Evolutionary conservation across 2,329 filamentous ascomycete genomes (phyloP), one percentile per base, ranked within the genome.

Genomic region (Fusarium sp.): DNA sequence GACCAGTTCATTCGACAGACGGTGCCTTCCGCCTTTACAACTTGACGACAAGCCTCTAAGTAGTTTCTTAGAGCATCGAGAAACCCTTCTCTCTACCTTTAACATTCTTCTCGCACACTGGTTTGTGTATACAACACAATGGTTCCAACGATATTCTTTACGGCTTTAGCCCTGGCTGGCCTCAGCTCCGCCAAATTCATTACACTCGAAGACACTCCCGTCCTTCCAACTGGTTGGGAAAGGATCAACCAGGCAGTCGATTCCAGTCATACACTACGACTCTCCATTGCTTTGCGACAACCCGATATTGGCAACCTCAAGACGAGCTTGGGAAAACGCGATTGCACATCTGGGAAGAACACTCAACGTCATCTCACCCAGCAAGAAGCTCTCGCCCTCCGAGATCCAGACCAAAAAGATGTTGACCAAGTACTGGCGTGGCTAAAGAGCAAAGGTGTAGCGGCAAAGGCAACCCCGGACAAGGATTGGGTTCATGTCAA

Each of bases 401-500:
- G 81, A 39, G 66, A 73, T 11, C 80, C 83, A 0, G 73, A 76
- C 11, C 55, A 73, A 3, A 63, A 75, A 4, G 77, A 81, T 9
- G 75, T 82, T 11, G 58, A 77, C 12, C 64, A 72, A 1, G 82
- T 86, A 6, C 60, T 79, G 8, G 57, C 64, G 10, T 86, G 84
- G 85, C 76, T 86, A 4, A 71, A 70, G 28, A 72, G 77, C 4
- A 78, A 78, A 39, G 80, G 78, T 8, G 76, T 86, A 24, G 64
- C 66, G 24, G 68, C 63, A 8, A 70, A 79, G 21, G 68, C 76
- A 11, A 74, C 73, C 2, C 65, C 71, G 1, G 76, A 80, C 26
- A 78, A 79, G 23, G 78, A 83, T 16, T 83, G 82, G 77, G 72
- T 87, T 56, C 77, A 78, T 47, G 79, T 84, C 46, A 77, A 79